Percentiles rank a stretch among this genome's conserved stretches.
Conservation (phyloP, 768 basidiomycete species). For the Pisolithus sp. region DNA sequence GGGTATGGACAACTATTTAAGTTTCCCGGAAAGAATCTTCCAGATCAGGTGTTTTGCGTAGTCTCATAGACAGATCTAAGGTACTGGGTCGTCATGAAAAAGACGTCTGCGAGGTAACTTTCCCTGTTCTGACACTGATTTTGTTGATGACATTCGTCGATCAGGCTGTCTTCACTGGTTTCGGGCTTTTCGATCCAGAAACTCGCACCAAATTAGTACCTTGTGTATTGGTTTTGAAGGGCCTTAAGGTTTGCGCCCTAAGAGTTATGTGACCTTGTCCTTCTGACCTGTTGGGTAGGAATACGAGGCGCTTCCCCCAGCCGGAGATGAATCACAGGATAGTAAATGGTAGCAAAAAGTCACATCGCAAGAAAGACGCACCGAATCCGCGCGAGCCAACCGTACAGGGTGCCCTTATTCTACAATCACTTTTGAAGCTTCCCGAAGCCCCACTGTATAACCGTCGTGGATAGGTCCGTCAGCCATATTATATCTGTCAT, state of each 20-base stretch:
- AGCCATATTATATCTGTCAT: background rate
- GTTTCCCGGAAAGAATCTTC: slow-evolving; percentile 42
- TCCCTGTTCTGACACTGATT: background rate
- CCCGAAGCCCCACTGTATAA: slow-evolving; percentile 57
- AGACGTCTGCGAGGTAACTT: slow-evolving; percentile 51
- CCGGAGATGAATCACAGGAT: slow-evolving; percentile 7
- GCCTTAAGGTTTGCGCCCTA: slow-evolving; percentile 38
- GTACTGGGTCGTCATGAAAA: slow-evolving; percentile 40
- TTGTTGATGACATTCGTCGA: slow-evolving; percentile 5
- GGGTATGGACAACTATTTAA: slow-evolving; percentile 2
- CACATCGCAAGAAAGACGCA: slow-evolving; percentile 11
- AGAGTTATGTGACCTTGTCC: background rate
- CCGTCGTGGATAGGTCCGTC: slow-evolving; percentile 63
- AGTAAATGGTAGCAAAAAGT: slow-evolving; percentile 9
- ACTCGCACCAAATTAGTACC: slow-evolving; percentile 52
- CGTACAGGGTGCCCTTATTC: slow-evolving; percentile 77
- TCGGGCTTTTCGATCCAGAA: slow-evolving; percentile 47
- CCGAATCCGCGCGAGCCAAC: slow-evolving; percentile 52
- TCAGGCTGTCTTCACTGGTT: slow-evolving; percentile 56
- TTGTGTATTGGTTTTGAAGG: slow-evolving; percentile 55
- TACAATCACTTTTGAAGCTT: slow-evolving; percentile 77
- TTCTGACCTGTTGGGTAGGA: slow-evolving; percentile 13
- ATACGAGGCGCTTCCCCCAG: slow-evolving; percentile 7
- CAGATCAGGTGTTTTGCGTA: slow-evolving; percentile 73
- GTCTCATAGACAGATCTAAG: slow-evolving; percentile 63